Evolutionary conservation across 1,284 basidiomycete genomes (phyloP), one percentile per base, ranked within the genome.

Genomic region (Cutaneotrichosporon spelunceum): DNA sequence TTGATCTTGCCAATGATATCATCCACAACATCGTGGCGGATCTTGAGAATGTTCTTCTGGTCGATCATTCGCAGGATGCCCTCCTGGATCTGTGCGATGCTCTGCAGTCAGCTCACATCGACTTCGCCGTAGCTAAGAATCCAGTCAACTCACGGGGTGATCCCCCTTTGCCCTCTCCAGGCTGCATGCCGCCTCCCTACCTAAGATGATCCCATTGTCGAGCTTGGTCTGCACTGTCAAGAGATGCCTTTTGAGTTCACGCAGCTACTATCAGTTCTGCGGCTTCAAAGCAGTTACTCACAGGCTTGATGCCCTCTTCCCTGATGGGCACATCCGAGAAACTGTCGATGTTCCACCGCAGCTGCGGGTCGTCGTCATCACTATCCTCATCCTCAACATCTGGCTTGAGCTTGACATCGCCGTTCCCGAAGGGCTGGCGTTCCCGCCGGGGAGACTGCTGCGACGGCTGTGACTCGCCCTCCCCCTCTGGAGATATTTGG

Each of bases 1-100:
- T 81, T 76, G 23, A 90, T 74, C 42, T 79, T 74, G 68, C 88
- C 84, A 44, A 84, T 78, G 3, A 92, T 74, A 5, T 82, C 81
- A 23, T 82, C 80, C 33, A 93, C 75, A 8, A 82, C 79, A 47
- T 82, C 70, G 10, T 62, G 64, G 39, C 65, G 65, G 53, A 72
- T 62, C 29, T 62, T 34, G 9, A 72, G 27, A 7, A 68, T 26
- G 19, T 61, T 30, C 23, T 34, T 44, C 30, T 52, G 39, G 24
- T 59, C 57, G n/a, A 63, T 54, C n/a, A 45, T 29, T 16, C 24
- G 26, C 48, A 59, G 30, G 27, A 63, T 24, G 21, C 53, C 53
- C 4, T 49, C 52, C 36, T 65, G 57, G 13, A 65, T 55, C 9
- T 58, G 48, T 24, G 45, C 53, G 24, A 63, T 56, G 14, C 29